Percentiles rank a stretch among this genome's conserved stretches.
Evolutionary conservation across 2,329 filamentous ascomycete genomes (phyloP).

Genomic region (Sordariomycetes sp.): DNA sequence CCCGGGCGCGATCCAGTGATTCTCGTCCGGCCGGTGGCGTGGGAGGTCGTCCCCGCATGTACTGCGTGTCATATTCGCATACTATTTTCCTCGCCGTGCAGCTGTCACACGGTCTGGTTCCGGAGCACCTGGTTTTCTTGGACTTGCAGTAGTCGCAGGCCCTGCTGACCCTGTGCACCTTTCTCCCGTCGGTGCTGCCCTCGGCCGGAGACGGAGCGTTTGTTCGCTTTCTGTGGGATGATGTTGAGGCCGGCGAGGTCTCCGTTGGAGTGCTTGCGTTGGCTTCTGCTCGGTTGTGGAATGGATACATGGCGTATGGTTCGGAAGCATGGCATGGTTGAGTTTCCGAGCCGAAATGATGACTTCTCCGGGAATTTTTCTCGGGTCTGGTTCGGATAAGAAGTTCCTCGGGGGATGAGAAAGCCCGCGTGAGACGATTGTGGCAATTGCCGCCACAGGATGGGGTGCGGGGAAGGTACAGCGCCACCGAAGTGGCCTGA

Average conservation of each 20-base stretch:
- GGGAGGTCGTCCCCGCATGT: constrained; percentile 20
- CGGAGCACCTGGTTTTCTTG: constrained; percentile 16
- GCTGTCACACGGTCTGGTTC: constrained; percentile 19
- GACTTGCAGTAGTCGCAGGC: constrained; percentile 19
- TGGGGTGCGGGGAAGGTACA: too few relatives aligned
- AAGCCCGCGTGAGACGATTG: background rate
- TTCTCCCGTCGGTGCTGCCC: background rate
- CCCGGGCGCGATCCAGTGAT: background rate
- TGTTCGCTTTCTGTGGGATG: background rate
- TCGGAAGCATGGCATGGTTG: background rate
- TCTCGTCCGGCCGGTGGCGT: constrained; percentile 16
- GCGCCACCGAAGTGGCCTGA: too few relatives aligned
- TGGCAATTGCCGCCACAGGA: too few relatives aligned
- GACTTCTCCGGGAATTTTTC: background rate
- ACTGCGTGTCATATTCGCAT: constrained; percentile 20
- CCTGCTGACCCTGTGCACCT: constrained; percentile 17
- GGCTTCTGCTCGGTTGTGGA: background rate
- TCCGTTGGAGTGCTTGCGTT: background rate
- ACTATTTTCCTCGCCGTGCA: constrained; percentile 14
- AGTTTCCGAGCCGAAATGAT: background rate
- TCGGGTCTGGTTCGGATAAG: background rate
- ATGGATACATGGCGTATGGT: background rate
- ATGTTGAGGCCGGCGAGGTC: background rate
- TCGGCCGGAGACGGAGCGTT: background rate
- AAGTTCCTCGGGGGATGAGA: background rate